Evolutionary conservation across 352 stramenopile species (phyloP), one percentile per base, ranked within the genome.

Genomic region (Pythium folliculosum): DNA sequence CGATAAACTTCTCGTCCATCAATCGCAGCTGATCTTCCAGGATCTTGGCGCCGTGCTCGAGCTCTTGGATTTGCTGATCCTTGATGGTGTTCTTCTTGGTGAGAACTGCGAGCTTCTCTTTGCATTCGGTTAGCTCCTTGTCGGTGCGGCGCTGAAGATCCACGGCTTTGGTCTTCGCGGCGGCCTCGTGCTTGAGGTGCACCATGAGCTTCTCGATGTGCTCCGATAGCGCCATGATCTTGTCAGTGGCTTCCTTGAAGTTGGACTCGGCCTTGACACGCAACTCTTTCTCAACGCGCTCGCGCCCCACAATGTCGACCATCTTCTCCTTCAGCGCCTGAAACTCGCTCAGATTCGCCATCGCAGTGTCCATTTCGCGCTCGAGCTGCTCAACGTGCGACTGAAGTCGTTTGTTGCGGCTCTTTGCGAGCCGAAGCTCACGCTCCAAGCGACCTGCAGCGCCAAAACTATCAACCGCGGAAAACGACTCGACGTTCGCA

Each of bases 1-100:
- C 95, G 60, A 98, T 96, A 72, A 98, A 98, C 75, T 98, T 98
- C 57, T 98, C 89, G 71, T 99, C 95, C 95, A 99, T 98, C n/a
- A 98, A 81, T 10, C 90, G 84, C 50, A 98, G 80, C 64, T 99
- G 96, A 60, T 98, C 95, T 76, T 99, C 95, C 16, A 99, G 76
- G 38, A 98, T 97, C 63, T 96, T 95, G 12, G 82, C 84, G 25
- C 92, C 95, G 76, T 99, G 93, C 72, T 96, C 87, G 13, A 99
- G 73, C 61, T 98, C 94, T 37, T 82, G 72, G 43, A 98, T 85
- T 54, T 96, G 83, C 17, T 86, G 67, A 30, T 98, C 94, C 57
- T 97, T 96, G 5, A 70, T 70, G 5, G 75, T 70, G 45, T 86
- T 91, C 54, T 96, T 97, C 71, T 96, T 96, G 38, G 72, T 72